phyloP scores from a whole-genome alignment of 306 rosid genomes.

The Rosa multiflora region DNA sequence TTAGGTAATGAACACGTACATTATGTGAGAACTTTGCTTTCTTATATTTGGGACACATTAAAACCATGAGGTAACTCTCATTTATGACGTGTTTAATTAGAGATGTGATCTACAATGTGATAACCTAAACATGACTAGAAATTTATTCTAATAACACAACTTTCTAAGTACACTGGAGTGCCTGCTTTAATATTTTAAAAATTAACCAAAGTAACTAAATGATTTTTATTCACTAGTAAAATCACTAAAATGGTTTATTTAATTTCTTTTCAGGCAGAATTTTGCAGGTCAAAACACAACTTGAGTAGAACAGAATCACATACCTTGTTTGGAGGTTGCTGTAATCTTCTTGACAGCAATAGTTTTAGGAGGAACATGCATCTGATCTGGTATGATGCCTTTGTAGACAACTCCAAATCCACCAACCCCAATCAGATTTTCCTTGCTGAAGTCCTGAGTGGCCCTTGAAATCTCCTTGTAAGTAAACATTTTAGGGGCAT shows the following conservation, averaged over 20 bases:
- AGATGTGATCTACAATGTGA: not conserved
- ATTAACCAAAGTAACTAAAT: not conserved
- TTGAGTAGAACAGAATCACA: not conserved
- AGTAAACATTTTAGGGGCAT: slow-evolving; percentile 39
- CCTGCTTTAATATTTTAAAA: not conserved
- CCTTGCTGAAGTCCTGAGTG: slow-evolving; percentile 42
- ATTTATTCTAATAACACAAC: too few species aligned
- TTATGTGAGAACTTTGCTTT: too few species aligned
- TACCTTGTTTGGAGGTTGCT: slow-evolving; percentile 56
- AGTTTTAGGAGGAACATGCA: slow-evolving; percentile 26
- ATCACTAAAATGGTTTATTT: not conserved
- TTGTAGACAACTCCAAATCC: slow-evolving; percentile 61
- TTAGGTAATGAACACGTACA: not conserved
- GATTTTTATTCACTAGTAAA: not conserved
- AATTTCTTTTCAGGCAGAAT: not conserved
- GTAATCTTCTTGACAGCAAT: slow-evolving; percentile 58
- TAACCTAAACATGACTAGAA: too few species aligned
- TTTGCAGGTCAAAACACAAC: not conserved
- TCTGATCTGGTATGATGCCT: slow-evolving; percentile 25
- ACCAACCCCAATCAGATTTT: slow-evolving; percentile 51
- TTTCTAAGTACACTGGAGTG: too few species aligned
- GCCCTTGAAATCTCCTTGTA: slow-evolving; percentile 49
- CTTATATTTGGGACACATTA: too few species aligned
- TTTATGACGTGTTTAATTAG: not conserved
- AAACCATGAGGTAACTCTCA: too few species aligned